Evolutionary conservation across 768 basidiomycete genomes (phyloP), one percentile per base, ranked within the genome.

Genomic region (Mycena metata): DNA sequence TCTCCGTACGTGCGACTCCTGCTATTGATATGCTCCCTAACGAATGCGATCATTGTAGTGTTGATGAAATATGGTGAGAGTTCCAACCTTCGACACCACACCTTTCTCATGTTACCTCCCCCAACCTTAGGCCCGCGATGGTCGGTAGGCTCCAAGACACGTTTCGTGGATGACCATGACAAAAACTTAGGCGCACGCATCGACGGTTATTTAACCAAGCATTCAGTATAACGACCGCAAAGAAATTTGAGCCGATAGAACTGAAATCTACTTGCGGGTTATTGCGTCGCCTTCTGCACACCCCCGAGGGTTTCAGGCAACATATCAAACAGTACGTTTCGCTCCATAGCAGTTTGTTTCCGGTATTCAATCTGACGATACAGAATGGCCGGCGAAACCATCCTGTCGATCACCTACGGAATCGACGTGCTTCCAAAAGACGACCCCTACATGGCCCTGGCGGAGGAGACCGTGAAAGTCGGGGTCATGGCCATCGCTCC

Each of bases 371-470:
- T n/a, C 36, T 36, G 36, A 36, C 36, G 36, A 36, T 36, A 12
- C 6, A 70, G 72, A 16, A 67, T 74, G 43, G 67, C 76, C 6
- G 77, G 77, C 19, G 78, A 75, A 5, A 71, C 77, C 11, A 77
- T 79, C 2, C 65, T 81, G 19, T 66, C 72, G 0, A 35, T 80
- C 8, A 71, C 80, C 0, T 78, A 80, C 59, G 80, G 80, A 1
- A 73, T 79, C 50, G 60, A 75, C 33, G 70, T 78, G 21, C 65
- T 76, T 23, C 72, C 76, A 13, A 65, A 59, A 23, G 66, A 78
- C 26, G 80, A 82, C 54, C 79, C 79, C 4, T 79, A 76, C 49
- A 73, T 82, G 35, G 55, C 70, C 9, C 57, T 79, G 3, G 78
- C 75, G 9, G 72, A 79, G n/a, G 56, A 73, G 4, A 77, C 78